phyloP scores from a whole-genome alignment of 805 yeast species.

The Kuraishia cidri region DNA sequence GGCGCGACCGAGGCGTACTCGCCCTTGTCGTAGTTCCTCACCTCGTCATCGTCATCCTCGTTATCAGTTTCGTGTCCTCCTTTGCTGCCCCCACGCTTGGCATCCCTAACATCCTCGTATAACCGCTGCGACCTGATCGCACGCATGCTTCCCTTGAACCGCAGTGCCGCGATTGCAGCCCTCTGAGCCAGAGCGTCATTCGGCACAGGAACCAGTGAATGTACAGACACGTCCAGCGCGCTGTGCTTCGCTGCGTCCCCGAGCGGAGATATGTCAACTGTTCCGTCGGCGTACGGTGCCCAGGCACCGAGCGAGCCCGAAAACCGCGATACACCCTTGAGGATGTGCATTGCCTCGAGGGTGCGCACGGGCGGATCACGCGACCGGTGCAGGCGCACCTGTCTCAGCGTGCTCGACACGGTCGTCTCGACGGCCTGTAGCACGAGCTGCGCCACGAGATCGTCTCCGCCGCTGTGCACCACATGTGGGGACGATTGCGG shows the following conservation, averaged over 20 bases:
- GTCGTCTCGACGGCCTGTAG: constrained; percentile 52
- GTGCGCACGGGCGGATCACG: constrained; percentile 30
- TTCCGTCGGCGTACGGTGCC: constrained; percentile 64
- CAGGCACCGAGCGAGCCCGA: constrained; percentile 61
- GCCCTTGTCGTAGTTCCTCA: constrained; percentile 11
- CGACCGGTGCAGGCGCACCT: constrained; percentile 26
- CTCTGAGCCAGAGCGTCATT: constrained; percentile 15
- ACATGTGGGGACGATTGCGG: constrained; percentile 61
- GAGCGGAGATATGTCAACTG: constrained; percentile 58
- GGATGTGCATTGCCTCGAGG: constrained; percentile 44
- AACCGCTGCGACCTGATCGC: constrained; percentile 24
- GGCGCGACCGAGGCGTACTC: constrained; percentile 51
- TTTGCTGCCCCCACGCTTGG: constrained; percentile 12
- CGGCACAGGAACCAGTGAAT: neutral
- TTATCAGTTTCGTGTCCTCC: constrained; percentile 5
- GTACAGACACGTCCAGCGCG: constrained; percentile 15
- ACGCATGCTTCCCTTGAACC: constrained; percentile 50
- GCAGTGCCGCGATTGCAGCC: constrained; percentile 37
- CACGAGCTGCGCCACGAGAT: constrained; percentile 41
- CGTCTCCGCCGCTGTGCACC: constrained; percentile 40
- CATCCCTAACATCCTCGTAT: constrained; percentile 26
- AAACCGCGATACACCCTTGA: constrained; percentile 56
- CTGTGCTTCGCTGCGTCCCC: constrained; percentile 33
- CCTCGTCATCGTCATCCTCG: constrained; percentile 5
- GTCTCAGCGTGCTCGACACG: constrained; percentile 33